phyloP scores from a whole-genome alignment of 2,329 filamentous ascomycete genomes.

The Scytalidium sp. region DNA sequence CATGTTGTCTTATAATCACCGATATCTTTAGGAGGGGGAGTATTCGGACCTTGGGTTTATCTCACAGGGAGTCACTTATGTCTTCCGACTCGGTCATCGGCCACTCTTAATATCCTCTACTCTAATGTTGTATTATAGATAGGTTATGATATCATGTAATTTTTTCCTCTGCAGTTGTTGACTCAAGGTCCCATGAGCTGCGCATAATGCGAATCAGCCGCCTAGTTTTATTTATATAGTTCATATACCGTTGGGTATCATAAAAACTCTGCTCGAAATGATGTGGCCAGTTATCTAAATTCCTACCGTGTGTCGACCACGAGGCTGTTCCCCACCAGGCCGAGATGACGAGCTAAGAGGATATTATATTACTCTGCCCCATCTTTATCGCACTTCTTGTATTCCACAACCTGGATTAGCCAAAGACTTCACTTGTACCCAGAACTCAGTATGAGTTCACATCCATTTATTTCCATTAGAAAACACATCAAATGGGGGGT shows the following conservation, averaged over 20 bases:
- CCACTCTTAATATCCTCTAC: background rate
- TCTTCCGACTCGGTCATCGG: background rate
- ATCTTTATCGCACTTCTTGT: too few relatives aligned
- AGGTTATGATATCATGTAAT: background rate
- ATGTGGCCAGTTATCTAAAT: too few relatives aligned
- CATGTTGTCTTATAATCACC: background rate
- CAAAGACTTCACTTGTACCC: too few relatives aligned
- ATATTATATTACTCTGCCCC: too few relatives aligned
- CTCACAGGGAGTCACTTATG: background rate
- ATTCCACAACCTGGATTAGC: too few relatives aligned
- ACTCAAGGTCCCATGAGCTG: background rate
- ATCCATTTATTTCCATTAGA: constrained; percentile 17
- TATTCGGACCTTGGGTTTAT: background rate
- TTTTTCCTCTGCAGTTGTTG: background rate
- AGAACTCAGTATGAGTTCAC: too few relatives aligned
- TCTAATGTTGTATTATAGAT: background rate
- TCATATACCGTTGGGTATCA: too few relatives aligned
- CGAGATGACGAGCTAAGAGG: too few relatives aligned
- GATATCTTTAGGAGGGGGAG: background rate
- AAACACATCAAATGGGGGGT: constrained; percentile 25
- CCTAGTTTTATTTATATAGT: too few relatives aligned
- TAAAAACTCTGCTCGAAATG: too few relatives aligned
- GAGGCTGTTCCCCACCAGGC: background rate
- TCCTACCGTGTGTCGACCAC: too few relatives aligned
- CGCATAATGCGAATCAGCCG: background rate